phyloP scores from a whole-genome alignment of 2,329 filamentous ascomycete species.

The Cryphonectria nitschkei region DNA sequence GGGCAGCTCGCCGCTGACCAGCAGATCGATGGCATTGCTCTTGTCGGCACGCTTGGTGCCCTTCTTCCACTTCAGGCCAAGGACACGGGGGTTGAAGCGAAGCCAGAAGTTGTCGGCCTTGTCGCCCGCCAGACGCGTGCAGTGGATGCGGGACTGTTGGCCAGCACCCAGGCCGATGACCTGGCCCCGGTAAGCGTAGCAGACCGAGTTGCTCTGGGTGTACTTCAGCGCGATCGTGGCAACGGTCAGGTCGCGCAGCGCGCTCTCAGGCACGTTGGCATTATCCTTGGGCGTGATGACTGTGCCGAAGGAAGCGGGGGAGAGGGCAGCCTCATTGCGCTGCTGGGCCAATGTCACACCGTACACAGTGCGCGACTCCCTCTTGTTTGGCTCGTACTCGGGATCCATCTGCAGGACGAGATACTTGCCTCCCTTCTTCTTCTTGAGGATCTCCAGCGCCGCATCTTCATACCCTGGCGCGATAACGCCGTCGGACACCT shows the following conservation, averaged over 20 bases:
- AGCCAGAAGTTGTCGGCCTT: constrained; percentile 99
- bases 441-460: constrained; percentile 87
- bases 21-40: constrained; percentile 95
- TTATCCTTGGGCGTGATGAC: constrained; percentile 86
- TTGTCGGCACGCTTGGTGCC: constrained; percentile 96
- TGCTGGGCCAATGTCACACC: constrained; percentile 87
- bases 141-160: constrained; percentile 97
- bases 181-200: constrained; percentile 93
- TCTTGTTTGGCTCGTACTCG: constrained; percentile 77
- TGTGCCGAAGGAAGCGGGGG: constrained; percentile 80
- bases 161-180: constrained; percentile 92
- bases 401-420: constrained; percentile 94
- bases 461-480: constrained; percentile 84
- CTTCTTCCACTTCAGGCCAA: constrained; percentile 94
- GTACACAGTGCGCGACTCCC: constrained; percentile 86
- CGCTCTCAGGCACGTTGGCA: constrained; percentile 72
- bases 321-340: constrained; percentile 89
- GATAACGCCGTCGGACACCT: constrained; percentile 96
- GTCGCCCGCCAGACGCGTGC: constrained; percentile 94
- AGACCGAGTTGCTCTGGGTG: constrained; percentile 98
- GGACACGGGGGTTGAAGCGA: constrained; percentile 89
- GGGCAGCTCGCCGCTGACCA: constrained; percentile 89
- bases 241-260: constrained; percentile 86
- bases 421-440: constrained; percentile 99
- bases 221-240: constrained; percentile 98